Percentiles rank a stretch among this genome's conserved stretches.
Evolutionary conservation across 139 green algal genomes (phyloP).

Genomic region (Diplosphaera chodatii): DNA sequence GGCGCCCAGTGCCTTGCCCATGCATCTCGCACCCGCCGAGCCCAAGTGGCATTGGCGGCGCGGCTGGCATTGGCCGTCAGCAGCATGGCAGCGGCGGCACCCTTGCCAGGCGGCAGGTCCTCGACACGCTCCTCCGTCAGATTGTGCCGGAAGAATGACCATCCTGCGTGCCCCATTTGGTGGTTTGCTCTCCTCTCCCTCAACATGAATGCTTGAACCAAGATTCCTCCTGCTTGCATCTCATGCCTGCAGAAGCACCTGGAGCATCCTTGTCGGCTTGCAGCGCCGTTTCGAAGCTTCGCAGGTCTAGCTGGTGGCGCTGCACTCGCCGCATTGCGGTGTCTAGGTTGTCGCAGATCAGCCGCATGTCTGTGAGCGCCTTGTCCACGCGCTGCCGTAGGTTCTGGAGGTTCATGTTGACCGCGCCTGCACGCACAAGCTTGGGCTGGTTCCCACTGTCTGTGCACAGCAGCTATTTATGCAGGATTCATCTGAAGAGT

Average conservation of each 20-base stretch:
- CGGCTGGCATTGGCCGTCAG: neutral
- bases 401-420: conserved; percentile 1
- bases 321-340: neutral
- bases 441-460: no score
- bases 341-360: neutral
- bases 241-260: no score
- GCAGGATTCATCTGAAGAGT: no score
- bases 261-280: neutral
- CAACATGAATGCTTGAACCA: no score
- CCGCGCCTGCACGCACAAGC: neutral
- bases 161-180: neutral
- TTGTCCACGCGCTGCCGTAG: neutral
- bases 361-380: neutral
- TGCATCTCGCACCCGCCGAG: neutral
- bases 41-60: neutral
- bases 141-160: neutral
- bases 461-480: no score
- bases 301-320: neutral
- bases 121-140: neutral
- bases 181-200: neutral
- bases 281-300: neutral
- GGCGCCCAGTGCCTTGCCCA: no score
- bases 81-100: neutral
- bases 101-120: neutral
- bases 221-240: no score